Conservation (phyloP, 1,139 yeast genomes). For the Debaryomyces robertsiae region DNA sequence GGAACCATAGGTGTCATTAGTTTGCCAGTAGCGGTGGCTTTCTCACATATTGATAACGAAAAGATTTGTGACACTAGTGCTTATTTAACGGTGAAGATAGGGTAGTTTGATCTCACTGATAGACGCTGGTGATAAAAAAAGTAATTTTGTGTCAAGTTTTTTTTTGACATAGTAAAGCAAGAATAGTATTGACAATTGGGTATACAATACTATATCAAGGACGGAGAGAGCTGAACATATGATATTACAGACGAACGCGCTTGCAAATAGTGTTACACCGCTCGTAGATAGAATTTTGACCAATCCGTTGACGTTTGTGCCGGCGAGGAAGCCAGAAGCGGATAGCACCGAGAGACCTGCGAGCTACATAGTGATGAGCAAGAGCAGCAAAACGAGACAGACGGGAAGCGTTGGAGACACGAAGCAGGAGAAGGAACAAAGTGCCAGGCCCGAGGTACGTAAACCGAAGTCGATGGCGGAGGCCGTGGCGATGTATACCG, state of each 20-base stretch:
- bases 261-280: slow-evolving; percentile 29
- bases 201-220: slow-evolving; percentile 1
- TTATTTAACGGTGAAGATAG: no score
- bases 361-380: slow-evolving; percentile 44
- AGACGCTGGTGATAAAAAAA: slow-evolving; percentile 2
- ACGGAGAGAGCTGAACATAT: not conserved
- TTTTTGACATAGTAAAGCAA: not conserved
- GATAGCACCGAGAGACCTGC: slow-evolving; percentile 33
- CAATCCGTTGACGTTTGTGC: slow-evolving; percentile 61
- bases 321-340: slow-evolving; percentile 48
- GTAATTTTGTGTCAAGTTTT: slow-evolving; percentile 8
- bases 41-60: not conserved
- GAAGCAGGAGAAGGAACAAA: slow-evolving; percentile 5
- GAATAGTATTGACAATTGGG: not conserved
- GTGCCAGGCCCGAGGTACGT: slow-evolving; percentile 15
- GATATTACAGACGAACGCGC: slow-evolving; percentile 4
- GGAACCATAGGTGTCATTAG: not conserved
- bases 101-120: not conserved
- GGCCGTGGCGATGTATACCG: slow-evolving; percentile 62
- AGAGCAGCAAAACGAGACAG: slow-evolving; percentile 13
- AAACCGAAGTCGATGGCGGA: slow-evolving; percentile 60
- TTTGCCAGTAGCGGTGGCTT: not conserved
- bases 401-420: slow-evolving; percentile 3
- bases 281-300: slow-evolving; percentile 60
- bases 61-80: no score